phyloP scores from a whole-genome alignment of 371 early-diverging fungal species.

The Saksenaea vasiformis region DNA sequence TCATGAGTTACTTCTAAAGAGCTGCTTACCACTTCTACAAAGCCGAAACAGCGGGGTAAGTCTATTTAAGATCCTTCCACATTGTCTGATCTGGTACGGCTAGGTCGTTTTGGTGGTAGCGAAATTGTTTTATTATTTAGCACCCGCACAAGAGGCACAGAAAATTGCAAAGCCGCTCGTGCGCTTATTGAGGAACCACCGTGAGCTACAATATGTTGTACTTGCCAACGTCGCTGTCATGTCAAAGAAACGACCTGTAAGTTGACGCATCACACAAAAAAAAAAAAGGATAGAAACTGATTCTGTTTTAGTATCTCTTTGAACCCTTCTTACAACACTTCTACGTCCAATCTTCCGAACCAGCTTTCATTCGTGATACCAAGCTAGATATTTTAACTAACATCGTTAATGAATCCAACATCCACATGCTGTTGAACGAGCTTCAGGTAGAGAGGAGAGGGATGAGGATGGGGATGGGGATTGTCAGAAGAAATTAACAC shows the following conservation, averaged over 20 bases:
- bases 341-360: constrained; percentile 80
- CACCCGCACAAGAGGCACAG: constrained; percentile 63
- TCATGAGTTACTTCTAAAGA: constrained; percentile 71
- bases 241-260: constrained; percentile 68
- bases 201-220: constrained; percentile 80
- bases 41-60: constrained; percentile 85
- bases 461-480: too few relatives aligned
- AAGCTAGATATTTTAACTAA: constrained; percentile 85
- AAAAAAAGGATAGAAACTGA: neutral
- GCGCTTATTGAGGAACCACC: constrained; percentile 69
- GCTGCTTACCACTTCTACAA: constrained; percentile 77
- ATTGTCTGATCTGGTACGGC: neutral
- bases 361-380: constrained; percentile 73
- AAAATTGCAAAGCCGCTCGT: constrained; percentile 76
- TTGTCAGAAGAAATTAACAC: too few relatives aligned
- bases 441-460: constrained; percentile 32
- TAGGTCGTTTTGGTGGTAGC: constrained; percentile 83
- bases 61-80: neutral
- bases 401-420: constrained; percentile 66
- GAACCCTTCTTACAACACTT: constrained; percentile 75
- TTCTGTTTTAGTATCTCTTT: constrained; percentile 57
- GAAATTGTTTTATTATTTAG: constrained; percentile 72
- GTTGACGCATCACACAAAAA: neutral
- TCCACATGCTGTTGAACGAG: constrained; percentile 51
- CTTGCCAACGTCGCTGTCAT: constrained; percentile 80